phyloP scores from a whole-genome alignment of 1,284 basidiomycete species.

The Butyriboletus appendiculatus region DNA sequence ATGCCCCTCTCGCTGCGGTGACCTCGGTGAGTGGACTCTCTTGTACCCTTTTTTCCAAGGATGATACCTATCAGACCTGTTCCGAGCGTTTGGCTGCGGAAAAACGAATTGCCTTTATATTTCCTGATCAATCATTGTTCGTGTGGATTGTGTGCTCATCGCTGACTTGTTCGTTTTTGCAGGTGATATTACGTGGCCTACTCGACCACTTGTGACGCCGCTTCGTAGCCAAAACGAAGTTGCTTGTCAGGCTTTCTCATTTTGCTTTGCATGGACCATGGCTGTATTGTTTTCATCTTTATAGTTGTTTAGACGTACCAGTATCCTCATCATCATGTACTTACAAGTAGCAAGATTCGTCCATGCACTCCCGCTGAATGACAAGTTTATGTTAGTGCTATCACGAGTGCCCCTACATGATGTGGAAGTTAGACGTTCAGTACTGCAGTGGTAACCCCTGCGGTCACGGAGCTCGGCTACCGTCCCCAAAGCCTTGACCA shows the following conservation, averaged over 20 bases:
- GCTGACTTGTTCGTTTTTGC: slow-evolving; percentile 1
- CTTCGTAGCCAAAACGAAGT: background rate
- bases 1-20: slow-evolving; percentile 36
- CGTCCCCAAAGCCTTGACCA: background rate
- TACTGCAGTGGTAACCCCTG: background rate
- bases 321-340: slow-evolving; percentile 6
- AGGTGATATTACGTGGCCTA: background rate
- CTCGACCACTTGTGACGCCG: background rate
- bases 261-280: slow-evolving; percentile 17
- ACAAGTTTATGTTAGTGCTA: background rate
- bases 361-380: background rate
- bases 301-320: slow-evolving; percentile 1
- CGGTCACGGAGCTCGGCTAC: background rate
- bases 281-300: slow-evolving; percentile 9
- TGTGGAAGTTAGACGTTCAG: too few species aligned
- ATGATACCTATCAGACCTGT: slow-evolving; percentile 46
- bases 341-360: slow-evolving; percentile 5
- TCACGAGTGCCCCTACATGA: too few species aligned
- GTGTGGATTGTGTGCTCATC: slow-evolving; percentile 1
- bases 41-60: slow-evolving; percentile 8
- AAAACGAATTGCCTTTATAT: slow-evolving; percentile 32
- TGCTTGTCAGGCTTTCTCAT: background rate
- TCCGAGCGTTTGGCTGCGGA: slow-evolving; percentile 38
- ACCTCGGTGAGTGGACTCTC: slow-evolving; percentile 27
- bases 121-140: slow-evolving; percentile 20